Evolutionary conservation across 257 asterid genomes (phyloP).

Genomic region (Linaria vulgaris): DNA sequence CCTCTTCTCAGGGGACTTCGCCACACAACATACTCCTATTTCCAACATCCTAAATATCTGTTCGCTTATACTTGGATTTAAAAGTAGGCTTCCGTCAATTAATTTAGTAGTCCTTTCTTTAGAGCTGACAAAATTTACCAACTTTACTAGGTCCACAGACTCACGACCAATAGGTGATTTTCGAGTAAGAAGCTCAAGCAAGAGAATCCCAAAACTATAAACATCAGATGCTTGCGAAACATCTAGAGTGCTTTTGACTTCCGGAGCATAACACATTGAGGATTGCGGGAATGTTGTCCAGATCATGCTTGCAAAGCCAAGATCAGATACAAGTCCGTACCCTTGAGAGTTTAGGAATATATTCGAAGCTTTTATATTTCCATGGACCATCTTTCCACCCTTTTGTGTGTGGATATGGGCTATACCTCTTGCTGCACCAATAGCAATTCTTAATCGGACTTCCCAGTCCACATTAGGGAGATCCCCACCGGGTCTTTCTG

Average conservation of each 20-base stretch:
- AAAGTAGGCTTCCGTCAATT: background rate
- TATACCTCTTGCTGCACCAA: no score
- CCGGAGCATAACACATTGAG: slow-evolving; percentile 9
- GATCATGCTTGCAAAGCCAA: slow-evolving; percentile 1
- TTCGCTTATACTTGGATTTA: background rate
- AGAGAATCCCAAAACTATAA: no score
- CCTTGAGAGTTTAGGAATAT: background rate
- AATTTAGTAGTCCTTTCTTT: background rate
- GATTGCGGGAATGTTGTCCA: background rate
- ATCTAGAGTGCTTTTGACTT: background rate
- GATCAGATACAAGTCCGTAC: slow-evolving; percentile 4
- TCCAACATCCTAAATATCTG: background rate
- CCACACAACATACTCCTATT: slow-evolving; percentile 19
- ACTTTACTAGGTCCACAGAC: background rate
- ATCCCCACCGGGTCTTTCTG: no score
- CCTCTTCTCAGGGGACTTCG: slow-evolving; percentile 17
- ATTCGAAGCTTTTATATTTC: slow-evolving; percentile 14
- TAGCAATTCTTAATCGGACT: no score
- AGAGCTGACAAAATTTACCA: background rate
- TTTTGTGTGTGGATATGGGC: no score
- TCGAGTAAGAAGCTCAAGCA: no score
- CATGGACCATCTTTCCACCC: no score
- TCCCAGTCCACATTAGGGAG: no score
- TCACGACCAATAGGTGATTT: background rate
- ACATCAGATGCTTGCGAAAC: slow-evolving; percentile 15